Evolutionary conservation across 441 rosid genomes (phyloP), one percentile per base, ranked within the genome.

Genomic region (Pelargonium australe): DNA sequence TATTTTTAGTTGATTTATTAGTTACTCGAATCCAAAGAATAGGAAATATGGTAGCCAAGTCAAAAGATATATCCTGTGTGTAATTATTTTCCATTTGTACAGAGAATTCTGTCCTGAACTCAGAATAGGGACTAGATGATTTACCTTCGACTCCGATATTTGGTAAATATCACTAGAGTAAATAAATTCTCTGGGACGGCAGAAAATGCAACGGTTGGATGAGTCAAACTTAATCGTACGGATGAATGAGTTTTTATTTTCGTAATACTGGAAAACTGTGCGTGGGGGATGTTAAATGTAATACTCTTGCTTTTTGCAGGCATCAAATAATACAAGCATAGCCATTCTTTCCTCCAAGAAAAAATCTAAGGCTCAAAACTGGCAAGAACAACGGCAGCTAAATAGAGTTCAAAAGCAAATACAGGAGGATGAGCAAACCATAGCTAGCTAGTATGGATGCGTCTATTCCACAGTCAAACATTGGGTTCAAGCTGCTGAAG

Each of bases 401-500:
- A 95, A 92, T 75, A 87, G 86, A 77, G 97, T 87, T 79, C 85
- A 76, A 78, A 87, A 81, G 69, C 97, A 86, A 71, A 85, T 66
- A 45, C 87, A 95, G 77, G 99, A 95, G 75, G 98, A 95, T 63
- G 87, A 81, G 72, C 85, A 82, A 79, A 90, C 90, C 68, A 72
- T 90, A 45, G 86, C 91, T 90, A 45, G 86, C 91, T 20, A 89
- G 80, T 12, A 85, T 89, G 20, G 96, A 86, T 47, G 88, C 91
- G 58, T 96, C 98, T 0, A 94, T 94, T 69, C 89, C 92, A 1
- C 91, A 87, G 64, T 85, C 95, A 43, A 95, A 90, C 71, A 78
- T 92, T 7, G 99, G 97, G 58, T 95, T 89, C 79, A 92, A 90
- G 86, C 76, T 95, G 79, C 79, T 95, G 67, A 85, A 87, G 86